A percentile compares a stretch with the other conserved stretches of the same genome.
phyloP scores from a whole-genome alignment of 805 yeast species.

The Zygotorulaspora chibaensis region DNA sequence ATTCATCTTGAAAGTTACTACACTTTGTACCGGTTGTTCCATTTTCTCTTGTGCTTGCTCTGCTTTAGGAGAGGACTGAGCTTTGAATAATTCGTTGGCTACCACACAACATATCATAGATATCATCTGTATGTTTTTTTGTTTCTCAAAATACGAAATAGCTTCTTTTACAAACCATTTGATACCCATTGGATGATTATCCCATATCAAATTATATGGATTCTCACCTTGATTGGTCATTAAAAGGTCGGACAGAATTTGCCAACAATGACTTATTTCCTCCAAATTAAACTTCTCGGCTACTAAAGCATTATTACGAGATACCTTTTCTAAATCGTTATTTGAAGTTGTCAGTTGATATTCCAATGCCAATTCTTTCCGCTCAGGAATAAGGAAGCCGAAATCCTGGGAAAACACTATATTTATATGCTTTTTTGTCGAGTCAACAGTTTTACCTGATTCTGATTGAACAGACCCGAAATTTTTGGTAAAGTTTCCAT shows the following conservation, averaged over 20 bases:
- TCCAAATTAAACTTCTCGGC: conserved; percentile 58
- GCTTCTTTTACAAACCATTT: conserved; percentile 60
- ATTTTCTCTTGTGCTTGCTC: background rate
- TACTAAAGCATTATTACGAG: conserved; percentile 64
- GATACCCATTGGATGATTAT: conserved; percentile 72
- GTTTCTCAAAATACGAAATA: conserved; percentile 56
- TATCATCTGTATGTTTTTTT: conserved; percentile 78
- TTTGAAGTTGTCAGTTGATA: conserved; percentile 60
- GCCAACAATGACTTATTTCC: conserved; percentile 76
- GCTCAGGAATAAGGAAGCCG: conserved; percentile 67
- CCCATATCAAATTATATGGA: conserved; percentile 60
- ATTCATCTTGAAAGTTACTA: conserved; percentile 17
- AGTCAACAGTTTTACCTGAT: conserved; percentile 25
- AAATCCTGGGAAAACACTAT: conserved; percentile 63
- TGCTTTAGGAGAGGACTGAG: background rate
- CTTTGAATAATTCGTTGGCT: conserved; percentile 29
- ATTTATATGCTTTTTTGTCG: conserved; percentile 41
- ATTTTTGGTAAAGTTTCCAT: conserved; percentile 24
- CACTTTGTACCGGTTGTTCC: conserved; percentile 17
- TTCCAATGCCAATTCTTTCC: conserved; percentile 62
- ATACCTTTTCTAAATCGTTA: conserved; percentile 50
- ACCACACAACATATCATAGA: conserved; percentile 81
- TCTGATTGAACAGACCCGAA: conserved; percentile 26
- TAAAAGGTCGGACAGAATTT: conserved; percentile 43
- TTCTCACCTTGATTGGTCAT: conserved; percentile 25